Evolutionary conservation across 805 yeast species (phyloP).

Genomic region (Metschnikowia drakensbergensis): DNA sequence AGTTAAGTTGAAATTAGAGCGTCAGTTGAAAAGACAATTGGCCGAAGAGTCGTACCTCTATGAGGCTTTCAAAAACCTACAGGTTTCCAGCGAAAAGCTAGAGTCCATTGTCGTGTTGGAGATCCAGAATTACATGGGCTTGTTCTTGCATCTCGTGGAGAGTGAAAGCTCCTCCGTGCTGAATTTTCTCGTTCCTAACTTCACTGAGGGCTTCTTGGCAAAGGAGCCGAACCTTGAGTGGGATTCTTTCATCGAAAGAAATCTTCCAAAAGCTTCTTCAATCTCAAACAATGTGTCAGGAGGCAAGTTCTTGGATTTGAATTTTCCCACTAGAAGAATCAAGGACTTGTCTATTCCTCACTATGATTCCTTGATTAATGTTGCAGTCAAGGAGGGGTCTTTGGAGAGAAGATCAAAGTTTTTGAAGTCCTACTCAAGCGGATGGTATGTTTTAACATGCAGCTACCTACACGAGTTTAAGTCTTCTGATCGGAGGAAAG

Average conservation of each 20-base stretch:
- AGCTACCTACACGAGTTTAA: slow-evolving; percentile 88
- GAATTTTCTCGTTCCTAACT: slow-evolving; percentile 58
- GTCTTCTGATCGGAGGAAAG: slow-evolving; percentile 73
- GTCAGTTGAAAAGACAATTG: slow-evolving; percentile 72
- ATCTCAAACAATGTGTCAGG: slow-evolving; percentile 24
- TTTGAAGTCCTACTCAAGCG: slow-evolving; percentile 84
- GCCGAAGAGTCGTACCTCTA: slow-evolving; percentile 81
- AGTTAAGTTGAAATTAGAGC: slow-evolving; percentile 65
- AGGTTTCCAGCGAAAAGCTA: slow-evolving; percentile 81
- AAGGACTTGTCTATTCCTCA: slow-evolving; percentile 60
- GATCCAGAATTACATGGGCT: slow-evolving; percentile 74
- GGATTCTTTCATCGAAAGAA: slow-evolving; percentile 75
- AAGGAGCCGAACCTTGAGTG: slow-evolving; percentile 83
- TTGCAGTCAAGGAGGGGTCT: slow-evolving; percentile 64
- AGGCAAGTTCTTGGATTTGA: slow-evolving; percentile 40
- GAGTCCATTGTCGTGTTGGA: slow-evolving; percentile 83
- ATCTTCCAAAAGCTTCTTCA: slow-evolving; percentile 39
- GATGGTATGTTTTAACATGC: slow-evolving; percentile 89
- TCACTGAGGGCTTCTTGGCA: slow-evolving; percentile 54
- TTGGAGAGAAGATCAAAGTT: slow-evolving; percentile 89
- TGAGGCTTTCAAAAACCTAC: slow-evolving; percentile 84
- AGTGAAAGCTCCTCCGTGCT: slow-evolving; percentile 71
- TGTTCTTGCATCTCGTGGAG: slow-evolving; percentile 66
- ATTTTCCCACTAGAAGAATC: slow-evolving; percentile 34
- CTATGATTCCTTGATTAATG: slow-evolving; percentile 65